Conservation (phyloP, 345 rosid species). For the Lepidium africanum region DNA sequence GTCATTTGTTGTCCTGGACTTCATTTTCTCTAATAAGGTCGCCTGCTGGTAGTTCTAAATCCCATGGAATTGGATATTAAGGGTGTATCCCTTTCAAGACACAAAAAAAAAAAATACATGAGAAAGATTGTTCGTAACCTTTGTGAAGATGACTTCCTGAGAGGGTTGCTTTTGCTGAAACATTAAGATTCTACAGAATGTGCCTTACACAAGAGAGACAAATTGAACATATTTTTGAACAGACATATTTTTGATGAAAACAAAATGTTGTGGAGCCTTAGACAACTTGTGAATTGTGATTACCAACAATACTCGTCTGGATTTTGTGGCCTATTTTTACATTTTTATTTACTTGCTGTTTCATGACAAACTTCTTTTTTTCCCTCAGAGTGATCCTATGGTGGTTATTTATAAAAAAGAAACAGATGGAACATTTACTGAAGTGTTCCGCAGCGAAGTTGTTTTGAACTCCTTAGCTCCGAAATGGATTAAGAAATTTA, state of each 20-base stretch:
- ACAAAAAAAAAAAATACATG: neutral
- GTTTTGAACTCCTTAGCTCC: slow-evolving; percentile 62
- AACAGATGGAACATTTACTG: slow-evolving; percentile 49
- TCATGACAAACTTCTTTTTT: neutral
- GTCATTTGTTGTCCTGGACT: neutral
- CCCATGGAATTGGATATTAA: neutral
- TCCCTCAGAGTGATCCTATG: slow-evolving; percentile 74
- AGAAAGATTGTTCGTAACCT: neutral
- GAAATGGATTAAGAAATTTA: slow-evolving; percentile 63
- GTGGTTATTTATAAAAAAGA: slow-evolving; percentile 49
- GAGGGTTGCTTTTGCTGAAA: neutral
- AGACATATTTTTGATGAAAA: neutral
- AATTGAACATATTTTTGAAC: neutral
- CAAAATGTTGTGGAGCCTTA: neutral
- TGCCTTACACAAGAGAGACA: neutral
- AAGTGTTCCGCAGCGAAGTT: slow-evolving; percentile 82
- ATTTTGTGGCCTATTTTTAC: neutral
- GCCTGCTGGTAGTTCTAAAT: neutral
- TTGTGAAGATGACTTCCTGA: neutral
- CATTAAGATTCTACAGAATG: neutral
- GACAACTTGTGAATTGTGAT: neutral
- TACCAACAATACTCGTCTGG: neutral
- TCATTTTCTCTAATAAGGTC: neutral
- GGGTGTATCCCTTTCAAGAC: neutral
- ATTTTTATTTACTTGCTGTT: neutral